Conservation (phyloP, 169 alveolate species). For the Eimeria necatrix region DNA sequence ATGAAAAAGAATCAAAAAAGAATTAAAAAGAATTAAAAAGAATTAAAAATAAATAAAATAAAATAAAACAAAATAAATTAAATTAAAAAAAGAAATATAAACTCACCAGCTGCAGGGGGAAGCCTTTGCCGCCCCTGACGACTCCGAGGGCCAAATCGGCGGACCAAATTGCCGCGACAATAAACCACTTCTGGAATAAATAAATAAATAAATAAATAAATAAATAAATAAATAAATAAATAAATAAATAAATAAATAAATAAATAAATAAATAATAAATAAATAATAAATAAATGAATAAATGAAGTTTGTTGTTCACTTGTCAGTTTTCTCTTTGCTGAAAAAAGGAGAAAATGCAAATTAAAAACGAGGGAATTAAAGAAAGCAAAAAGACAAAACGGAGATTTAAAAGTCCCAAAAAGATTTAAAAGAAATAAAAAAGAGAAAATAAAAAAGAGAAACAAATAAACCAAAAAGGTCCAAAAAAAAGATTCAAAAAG, state of each 20-base stretch:
- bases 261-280: neutral
- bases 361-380: neutral
- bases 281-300: neutral
- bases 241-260: neutral
- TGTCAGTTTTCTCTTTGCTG: no score
- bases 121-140: slow-evolving; percentile 21
- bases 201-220: neutral
- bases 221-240: neutral
- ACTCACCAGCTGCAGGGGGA: neutral
- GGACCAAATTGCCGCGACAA: neutral
- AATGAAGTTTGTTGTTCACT: neutral
- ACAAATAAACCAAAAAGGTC: neutral
- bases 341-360: no score
- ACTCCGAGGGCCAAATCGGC: slow-evolving; percentile 32
- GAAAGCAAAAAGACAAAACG: neutral
- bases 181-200: slow-evolving; percentile 15
- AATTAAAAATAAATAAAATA: neutral
- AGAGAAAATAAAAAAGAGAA: neutral
- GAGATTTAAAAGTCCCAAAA: no score
- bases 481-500: neutral
- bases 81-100: neutral
- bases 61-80: no score
- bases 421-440: no score
- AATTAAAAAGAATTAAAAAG: neutral
- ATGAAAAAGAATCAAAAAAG: neutral